Conservation (phyloP, 352 stramenopile species). For the Phytophthora sp. region DNA sequence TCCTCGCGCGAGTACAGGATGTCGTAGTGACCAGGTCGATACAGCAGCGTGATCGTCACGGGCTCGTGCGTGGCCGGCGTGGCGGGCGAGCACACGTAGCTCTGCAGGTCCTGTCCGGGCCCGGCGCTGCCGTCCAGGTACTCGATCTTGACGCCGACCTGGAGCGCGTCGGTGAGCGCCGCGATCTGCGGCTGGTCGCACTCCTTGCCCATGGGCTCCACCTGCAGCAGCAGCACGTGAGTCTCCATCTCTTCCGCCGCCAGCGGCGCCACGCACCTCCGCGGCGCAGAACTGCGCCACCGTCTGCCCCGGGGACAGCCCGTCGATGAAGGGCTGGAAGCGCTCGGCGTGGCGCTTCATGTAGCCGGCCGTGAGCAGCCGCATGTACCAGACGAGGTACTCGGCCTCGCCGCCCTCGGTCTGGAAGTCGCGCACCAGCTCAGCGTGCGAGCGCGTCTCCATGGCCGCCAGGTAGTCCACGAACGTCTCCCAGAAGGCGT, state of each 20-base stretch:
- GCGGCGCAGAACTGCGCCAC: constrained; percentile 87
- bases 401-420: constrained; percentile 86
- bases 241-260: neutral
- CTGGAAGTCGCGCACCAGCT: constrained; percentile 84
- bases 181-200: constrained; percentile 93
- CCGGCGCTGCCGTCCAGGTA: constrained; percentile 91
- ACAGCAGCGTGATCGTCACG: constrained; percentile 84
- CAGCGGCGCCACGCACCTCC: constrained; percentile 38
- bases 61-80: constrained; percentile 18
- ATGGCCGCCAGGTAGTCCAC: constrained; percentile 88
- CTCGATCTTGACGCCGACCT: constrained; percentile 90
- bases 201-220: constrained; percentile 94
- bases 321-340: constrained; percentile 92
- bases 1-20: constrained; percentile 85
- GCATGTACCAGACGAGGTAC: constrained; percentile 91
- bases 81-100: constrained; percentile 60
- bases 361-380: constrained; percentile 82
- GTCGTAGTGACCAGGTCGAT: constrained; percentile 96
- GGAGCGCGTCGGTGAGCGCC: constrained; percentile 91
- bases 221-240: constrained; percentile 41
- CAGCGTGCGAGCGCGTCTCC: constrained; percentile 71
- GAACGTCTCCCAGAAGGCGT: constrained; percentile 94
- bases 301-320: constrained; percentile 73
- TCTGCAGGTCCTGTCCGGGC: constrained; percentile 56
- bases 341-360: constrained; percentile 88